These are phyloP conservation scores for Helminthosporium solani DNA, from an alignment of 2,329 filamentous ascomycete species.

Conservation along the genomic window DNA sequence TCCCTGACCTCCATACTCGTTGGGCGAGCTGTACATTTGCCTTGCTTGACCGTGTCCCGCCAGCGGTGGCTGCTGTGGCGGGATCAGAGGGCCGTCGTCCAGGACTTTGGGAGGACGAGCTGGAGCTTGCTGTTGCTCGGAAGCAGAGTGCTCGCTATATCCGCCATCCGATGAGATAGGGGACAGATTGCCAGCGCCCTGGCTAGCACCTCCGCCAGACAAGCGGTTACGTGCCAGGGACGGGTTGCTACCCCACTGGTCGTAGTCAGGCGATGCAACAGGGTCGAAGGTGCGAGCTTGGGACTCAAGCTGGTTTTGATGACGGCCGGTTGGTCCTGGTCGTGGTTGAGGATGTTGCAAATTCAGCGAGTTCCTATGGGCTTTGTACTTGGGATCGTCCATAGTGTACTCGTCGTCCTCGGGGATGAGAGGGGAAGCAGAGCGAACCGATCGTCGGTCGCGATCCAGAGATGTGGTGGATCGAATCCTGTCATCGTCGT, in stretches of 20 bases:
- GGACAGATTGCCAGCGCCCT: constrained; percentile 36
- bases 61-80: constrained; percentile 47
- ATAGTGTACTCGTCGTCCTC: constrained; percentile 50
- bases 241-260: constrained; percentile 52
- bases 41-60: constrained; percentile 41
- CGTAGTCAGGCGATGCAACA: constrained; percentile 43
- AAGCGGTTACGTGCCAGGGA: constrained; percentile 44
- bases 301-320: constrained; percentile 71
- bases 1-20: constrained; percentile 40
- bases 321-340: constrained; percentile 70
- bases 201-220: constrained; percentile 34
- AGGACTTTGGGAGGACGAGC: constrained; percentile 56
- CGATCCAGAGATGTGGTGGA: constrained; percentile 41
- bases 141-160: constrained; percentile 42
- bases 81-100: constrained; percentile 61
- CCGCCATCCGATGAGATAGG: constrained; percentile 43
- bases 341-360: constrained; percentile 78
- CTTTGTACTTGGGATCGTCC: constrained; percentile 75
- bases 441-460: constrained; percentile 31
- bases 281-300: constrained; percentile 68
- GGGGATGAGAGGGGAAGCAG: constrained; percentile 54
- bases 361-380: constrained; percentile 77
- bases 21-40: constrained; percentile 42
- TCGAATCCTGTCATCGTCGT: constrained; percentile 57
- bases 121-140: constrained; percentile 43